phyloP scores from a whole-genome alignment of 768 basidiomycete species.

The Hirschioporus abietinus region DNA sequence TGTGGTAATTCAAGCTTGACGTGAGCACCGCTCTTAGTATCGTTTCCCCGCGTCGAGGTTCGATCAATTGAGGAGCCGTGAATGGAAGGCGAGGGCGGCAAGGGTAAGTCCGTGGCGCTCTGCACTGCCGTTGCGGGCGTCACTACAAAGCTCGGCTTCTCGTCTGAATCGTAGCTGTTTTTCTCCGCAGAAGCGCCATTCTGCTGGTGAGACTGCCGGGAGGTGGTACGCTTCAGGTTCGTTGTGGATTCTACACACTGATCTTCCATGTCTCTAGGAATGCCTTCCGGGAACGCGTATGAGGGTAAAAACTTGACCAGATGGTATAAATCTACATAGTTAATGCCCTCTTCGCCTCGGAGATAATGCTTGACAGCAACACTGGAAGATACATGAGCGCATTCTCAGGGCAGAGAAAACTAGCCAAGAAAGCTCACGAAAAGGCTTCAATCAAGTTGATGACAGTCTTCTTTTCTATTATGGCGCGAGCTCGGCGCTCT shows the following conservation, averaged over 20 bases:
- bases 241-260: not conserved
- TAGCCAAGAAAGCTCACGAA: conserved; percentile 21
- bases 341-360: conserved; percentile 43
- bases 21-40: not conserved
- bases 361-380: conserved; percentile 69
- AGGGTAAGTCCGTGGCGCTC: not conserved
- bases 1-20: conserved; percentile 12
- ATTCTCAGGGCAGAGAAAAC: not conserved
- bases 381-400: conserved; percentile 6
- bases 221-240: not conserved
- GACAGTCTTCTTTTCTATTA: conserved; percentile 65
- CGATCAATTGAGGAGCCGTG: not conserved
- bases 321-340: conserved; percentile 54
- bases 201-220: not conserved
- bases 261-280: conserved; percentile 33
- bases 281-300: conserved; percentile 49
- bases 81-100: not conserved
- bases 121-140: not conserved
- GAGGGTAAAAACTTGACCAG: conserved; percentile 70
- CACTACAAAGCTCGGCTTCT: not conserved
- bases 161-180: not conserved
- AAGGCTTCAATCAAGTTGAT: conserved; percentile 66
- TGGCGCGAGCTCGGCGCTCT: conserved; percentile 38
- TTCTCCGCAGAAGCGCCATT: not conserved
- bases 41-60: not conserved